phyloP scores from a whole-genome alignment of 2,329 filamentous ascomycete genomes.

The Verticillium alfalfae region DNA sequence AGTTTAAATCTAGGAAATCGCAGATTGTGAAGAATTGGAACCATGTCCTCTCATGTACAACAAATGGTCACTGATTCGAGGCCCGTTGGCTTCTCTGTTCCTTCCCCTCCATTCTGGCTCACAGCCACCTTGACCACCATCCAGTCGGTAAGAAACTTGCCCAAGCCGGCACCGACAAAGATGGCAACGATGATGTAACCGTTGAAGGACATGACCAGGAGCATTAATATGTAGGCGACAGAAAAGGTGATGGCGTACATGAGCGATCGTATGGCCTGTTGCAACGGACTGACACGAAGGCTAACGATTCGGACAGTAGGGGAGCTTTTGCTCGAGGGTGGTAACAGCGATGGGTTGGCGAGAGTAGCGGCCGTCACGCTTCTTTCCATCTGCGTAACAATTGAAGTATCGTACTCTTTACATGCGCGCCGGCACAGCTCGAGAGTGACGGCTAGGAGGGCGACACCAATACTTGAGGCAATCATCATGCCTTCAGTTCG shows the following conservation, averaged over 20 bases:
- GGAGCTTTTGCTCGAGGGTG: rapidly evolving
- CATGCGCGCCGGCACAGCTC: not conserved
- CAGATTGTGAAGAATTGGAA: not conserved
- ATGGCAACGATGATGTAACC: slow-evolving; percentile 6
- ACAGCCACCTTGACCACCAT: slow-evolving; percentile 3
- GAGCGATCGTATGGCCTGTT: not conserved
- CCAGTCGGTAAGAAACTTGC: slow-evolving; percentile 49
- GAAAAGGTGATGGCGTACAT: slow-evolving; percentile 1
- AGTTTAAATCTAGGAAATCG: too few species aligned
- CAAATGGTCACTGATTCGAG: slow-evolving; percentile 40
- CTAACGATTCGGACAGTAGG: not conserved
- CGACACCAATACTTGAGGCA: slow-evolving; percentile 3
- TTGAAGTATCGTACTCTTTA: slow-evolving; percentile 2
- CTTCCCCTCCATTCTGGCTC: slow-evolving; percentile 21
- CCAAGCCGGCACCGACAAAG: slow-evolving; percentile 37
- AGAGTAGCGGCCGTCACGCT: not conserved
- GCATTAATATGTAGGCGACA: slow-evolving; percentile 6
- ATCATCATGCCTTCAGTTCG: slow-evolving; percentile 6
- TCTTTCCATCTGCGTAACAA: not conserved
- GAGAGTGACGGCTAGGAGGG: slow-evolving; percentile 2
- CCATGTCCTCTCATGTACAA: slow-evolving; percentile 17
- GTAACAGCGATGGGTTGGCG: not conserved
- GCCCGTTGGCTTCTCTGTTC: slow-evolving; percentile 14
- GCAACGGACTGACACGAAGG: slow-evolving; percentile 1
- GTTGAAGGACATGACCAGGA: slow-evolving; percentile 6